Percentiles rank a stretch among this genome's conserved stretches.
Evolutionary conservation across 108 stramenopile genomes (phyloP).

Genomic region (Skeletonema marinoi): DNA sequence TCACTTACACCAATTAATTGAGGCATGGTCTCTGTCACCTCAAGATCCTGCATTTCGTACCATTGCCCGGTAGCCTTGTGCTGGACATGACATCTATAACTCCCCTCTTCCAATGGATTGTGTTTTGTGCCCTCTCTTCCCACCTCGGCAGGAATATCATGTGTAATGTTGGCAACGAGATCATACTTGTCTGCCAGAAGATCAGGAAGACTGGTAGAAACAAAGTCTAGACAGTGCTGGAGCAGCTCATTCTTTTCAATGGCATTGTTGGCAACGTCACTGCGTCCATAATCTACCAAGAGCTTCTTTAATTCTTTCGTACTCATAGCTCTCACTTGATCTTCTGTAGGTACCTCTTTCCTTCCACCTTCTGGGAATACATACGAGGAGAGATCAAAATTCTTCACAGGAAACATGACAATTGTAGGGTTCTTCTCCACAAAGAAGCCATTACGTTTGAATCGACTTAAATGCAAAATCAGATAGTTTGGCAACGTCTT

Average conservation of each 20-base stretch:
- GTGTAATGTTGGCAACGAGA: constrained; percentile 95
- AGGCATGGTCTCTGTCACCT: constrained; percentile 94
- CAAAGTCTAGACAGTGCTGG: constrained; percentile 67
- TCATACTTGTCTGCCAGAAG: constrained; percentile 92
- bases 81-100: constrained; percentile 91
- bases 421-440: constrained; percentile 99
- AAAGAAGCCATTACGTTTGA: constrained; percentile 90
- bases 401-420: constrained; percentile 97
- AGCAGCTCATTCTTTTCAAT: constrained; percentile 83
- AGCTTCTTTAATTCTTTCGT: constrained; percentile 76
- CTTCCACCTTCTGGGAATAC: constrained; percentile 51
- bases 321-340: constrained; percentile 73
- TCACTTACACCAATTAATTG: constrained; percentile 96
- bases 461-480: constrained; percentile 90
- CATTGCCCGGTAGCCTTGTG: constrained; percentile 90
- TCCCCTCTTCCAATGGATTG: constrained; percentile 86
- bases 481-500: constrained; percentile 90
- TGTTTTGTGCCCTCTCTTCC: constrained; percentile 74
- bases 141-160: constrained; percentile 83
- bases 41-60: constrained; percentile 97
- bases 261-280: constrained; percentile 48
- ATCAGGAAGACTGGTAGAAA: constrained; percentile 73
- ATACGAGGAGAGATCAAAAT: constrained; percentile 89
- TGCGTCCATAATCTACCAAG: constrained; percentile 66
- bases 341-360: constrained; percentile 60